Base-by-base conservation (phyloP, 2,329 filamentous ascomycete genomes). In the Alternaria brassicae region DNA sequence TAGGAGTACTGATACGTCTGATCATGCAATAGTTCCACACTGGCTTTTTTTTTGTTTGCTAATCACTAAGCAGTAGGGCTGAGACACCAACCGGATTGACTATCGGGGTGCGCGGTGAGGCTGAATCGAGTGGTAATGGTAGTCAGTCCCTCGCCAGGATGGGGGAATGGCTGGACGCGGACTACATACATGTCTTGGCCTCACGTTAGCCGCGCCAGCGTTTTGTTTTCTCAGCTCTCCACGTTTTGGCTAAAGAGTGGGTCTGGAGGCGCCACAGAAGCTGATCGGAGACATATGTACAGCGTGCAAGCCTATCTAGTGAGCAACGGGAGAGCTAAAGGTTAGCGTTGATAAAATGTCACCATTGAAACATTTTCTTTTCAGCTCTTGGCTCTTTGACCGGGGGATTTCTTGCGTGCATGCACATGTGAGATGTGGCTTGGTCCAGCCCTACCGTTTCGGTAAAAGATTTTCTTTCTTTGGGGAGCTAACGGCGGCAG, bases 201-300 rank as follows among this genome's bases (percentile, higher is more conserved):
- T 9, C 47, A 25, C 47, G 15, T 37, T 40, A 41, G 49, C 25
- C 49, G 17, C 49, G 23, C 48, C 17, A 13, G 48, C 48, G 21
- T 52, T 28, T 32, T 30, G 6, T 28, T 28, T 40, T 52, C n/a
- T 41, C 49, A 52, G 49, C 49, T 52, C 49, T 52, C 49, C 49
- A 52, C 49, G 49, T 27, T 52, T 41, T 23, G 13, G 13, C 44
- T 47, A 47, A 17, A 19, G 17, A 34, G 44, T 34, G 44, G 44
- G 34, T 47, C 44, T 47, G 34, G 44, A 47, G 8, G 44, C 44
- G 44, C 44, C 44, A 47, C 28, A 23, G 28, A 19, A 34, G 27
- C 19, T 32, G 44, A 32, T 32, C 17, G 44, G 44, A 47, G 44
- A 47, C 17, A 32, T 47, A 28, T 47, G 23, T 47, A 28, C 34